A percentile compares a stretch with the other conserved stretches of the same genome.
Conservation (phyloP, 176 grass and related monocot species). For the Zizania latifolia region DNA sequence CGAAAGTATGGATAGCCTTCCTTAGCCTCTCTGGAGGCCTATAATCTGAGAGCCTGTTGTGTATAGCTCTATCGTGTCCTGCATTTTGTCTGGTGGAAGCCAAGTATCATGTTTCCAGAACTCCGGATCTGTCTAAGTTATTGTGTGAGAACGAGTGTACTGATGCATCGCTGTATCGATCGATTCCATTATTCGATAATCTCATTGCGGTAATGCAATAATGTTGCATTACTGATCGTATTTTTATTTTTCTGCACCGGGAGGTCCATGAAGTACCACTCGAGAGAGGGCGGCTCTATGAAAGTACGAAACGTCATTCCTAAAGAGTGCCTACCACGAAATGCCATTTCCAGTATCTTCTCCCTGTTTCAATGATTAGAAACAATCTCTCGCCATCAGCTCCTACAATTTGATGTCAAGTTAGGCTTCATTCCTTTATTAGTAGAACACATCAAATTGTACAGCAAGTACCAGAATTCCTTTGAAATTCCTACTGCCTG, state of each 20-base stretch:
- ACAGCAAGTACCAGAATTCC: too few relatives aligned
- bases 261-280: not conserved
- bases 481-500: too few relatives aligned
- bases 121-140: slow-evolving; percentile 40
- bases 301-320: not conserved
- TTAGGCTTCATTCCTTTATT: too few relatives aligned
- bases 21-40: slow-evolving; percentile 32
- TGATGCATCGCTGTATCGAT: slow-evolving; percentile 19
- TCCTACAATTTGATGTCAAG: too few relatives aligned
- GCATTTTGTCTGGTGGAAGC: slow-evolving; percentile 35
- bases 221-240: not conserved
- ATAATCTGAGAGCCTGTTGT: slow-evolving; percentile 37
- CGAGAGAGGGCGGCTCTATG: not conserved
- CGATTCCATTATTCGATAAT: slow-evolving; percentile 29
- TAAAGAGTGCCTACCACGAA: not conserved
- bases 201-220: slow-evolving; percentile 24
- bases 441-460: too few relatives aligned
- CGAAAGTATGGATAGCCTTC: slow-evolving; percentile 22
- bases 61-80: slow-evolving; percentile 42
- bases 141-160: slow-evolving; percentile 19
- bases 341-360: too few relatives aligned
- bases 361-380: too few relatives aligned
- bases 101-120: slow-evolving; percentile 32
- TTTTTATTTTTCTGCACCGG: not conserved
- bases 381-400: too few relatives aligned